Evolutionary conservation across 352 stramenopile genomes (phyloP).

Genomic region (Globisporangium megalacanthum): DNA sequence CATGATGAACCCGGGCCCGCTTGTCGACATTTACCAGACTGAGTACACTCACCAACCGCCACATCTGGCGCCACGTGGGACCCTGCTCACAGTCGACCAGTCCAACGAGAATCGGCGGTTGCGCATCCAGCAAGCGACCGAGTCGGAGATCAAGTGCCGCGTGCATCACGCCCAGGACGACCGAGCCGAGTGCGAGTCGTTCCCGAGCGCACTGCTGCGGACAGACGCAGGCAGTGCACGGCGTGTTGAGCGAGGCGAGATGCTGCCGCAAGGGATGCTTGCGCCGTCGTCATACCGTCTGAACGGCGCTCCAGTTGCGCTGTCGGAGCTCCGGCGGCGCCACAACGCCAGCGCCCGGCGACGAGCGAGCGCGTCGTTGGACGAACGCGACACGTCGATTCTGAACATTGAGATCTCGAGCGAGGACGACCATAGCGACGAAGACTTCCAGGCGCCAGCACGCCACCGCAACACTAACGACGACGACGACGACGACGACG

Average conservation of each 20-base stretch:
- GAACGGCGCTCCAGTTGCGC: conserved; percentile 60
- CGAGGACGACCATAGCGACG: conserved; percentile 81
- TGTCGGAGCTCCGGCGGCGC: conserved; percentile 58
- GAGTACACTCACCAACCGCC: conserved; percentile 75
- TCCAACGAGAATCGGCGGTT: conserved; percentile 60
- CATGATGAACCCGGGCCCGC: conserved; percentile 68
- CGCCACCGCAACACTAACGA: conserved; percentile 23
- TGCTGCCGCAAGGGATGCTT: conserved; percentile 7
- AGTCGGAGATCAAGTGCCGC: conserved; percentile 60
- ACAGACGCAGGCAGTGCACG: neutral
- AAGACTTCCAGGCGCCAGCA: conserved; percentile 74
- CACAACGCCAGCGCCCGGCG: conserved; percentile 20
- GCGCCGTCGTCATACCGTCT: conserved; percentile 56
- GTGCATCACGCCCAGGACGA: conserved; percentile 44
- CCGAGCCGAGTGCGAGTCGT: conserved; percentile 38
- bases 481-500: conserved; percentile 27
- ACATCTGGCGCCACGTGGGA: conserved; percentile 19
- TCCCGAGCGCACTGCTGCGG: conserved; percentile 27
- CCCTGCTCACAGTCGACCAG: conserved; percentile 30
- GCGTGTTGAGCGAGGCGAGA: conserved; percentile 1
- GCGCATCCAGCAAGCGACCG: conserved; percentile 57
- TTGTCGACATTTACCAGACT: conserved; percentile 72
- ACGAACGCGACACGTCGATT: conserved; percentile 81
- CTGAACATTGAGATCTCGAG: conserved; percentile 82
- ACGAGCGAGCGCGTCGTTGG: conserved; percentile 28